phyloP scores from a whole-genome alignment of 257 asterid genomes.

The Petunia secreta region DNA sequence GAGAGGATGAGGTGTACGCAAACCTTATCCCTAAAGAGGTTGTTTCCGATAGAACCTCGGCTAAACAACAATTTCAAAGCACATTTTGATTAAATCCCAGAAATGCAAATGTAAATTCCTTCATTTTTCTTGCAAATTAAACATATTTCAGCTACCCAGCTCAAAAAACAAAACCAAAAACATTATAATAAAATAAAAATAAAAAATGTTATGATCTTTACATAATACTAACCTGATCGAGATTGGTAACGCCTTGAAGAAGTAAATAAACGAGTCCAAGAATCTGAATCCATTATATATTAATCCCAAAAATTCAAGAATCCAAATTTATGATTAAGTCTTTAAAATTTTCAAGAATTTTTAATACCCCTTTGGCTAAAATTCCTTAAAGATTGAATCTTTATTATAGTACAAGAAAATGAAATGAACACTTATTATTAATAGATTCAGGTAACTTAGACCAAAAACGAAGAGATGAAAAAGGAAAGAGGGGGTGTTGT shows the following conservation, averaged over 20 bases:
- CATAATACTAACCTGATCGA: slow-evolving; percentile 65
- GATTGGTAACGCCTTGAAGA: slow-evolving; percentile 64
- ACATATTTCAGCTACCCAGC: neutral
- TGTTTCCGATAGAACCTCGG: too few species aligned
- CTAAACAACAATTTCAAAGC: neutral
- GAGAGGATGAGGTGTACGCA: too few species aligned
- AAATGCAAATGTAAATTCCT: neutral
- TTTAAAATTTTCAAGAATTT: slow-evolving; percentile 1
- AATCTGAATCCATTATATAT: slow-evolving; percentile 67
- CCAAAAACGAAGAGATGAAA: neutral
- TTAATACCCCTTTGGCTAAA: neutral
- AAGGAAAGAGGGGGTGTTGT: neutral
- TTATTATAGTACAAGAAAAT: neutral
- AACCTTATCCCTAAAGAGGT: too few species aligned
- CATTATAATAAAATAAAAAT: neutral
- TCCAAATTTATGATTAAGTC: neutral
- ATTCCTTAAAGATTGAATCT: slow-evolving; percentile 6
- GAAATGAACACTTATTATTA: neutral
- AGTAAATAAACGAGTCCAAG: slow-evolving; percentile 60
- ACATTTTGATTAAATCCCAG: slow-evolving; percentile 11
- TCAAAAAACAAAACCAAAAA: neutral
- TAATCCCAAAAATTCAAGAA: neutral
- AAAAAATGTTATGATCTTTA: neutral
- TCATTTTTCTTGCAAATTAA: slow-evolving; percentile 9
- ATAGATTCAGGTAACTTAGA: neutral